These are phyloP conservation scores for Ophiostoma sp. DNA, from an alignment of 2,329 filamentous ascomycete species.

Conservation along the genomic window DNA sequence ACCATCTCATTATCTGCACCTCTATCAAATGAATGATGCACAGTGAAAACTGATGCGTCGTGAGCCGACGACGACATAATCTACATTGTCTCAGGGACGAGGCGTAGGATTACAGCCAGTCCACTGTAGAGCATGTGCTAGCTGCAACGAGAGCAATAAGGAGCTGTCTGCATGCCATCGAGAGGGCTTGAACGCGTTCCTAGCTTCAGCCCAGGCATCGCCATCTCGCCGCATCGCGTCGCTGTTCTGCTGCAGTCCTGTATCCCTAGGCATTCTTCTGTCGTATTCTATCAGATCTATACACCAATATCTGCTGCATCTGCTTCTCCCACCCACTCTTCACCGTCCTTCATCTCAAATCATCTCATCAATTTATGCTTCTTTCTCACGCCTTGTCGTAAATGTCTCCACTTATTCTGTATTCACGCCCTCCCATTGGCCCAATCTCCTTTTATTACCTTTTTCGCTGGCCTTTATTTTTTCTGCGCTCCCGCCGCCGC, in stretches of 20 bases:
- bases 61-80: neutral
- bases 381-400: constrained; percentile 10
- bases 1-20: too few species aligned
- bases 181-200: constrained; percentile 1
- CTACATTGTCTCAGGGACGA: neutral
- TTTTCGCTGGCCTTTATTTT: neutral
- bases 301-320: neutral
- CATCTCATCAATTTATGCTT: neutral
- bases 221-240: neutral
- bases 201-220: neutral
- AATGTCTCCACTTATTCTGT: constrained; percentile 8
- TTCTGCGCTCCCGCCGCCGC: constrained; percentile 7
- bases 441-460: constrained; percentile 12
- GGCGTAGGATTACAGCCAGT: neutral
- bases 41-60: neutral
- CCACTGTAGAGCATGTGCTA: neutral
- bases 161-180: neutral
- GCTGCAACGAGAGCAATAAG: neutral
- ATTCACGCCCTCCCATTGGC: constrained; percentile 16
- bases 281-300: neutral
- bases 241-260: neutral
- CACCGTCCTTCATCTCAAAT: neutral
- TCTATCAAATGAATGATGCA: neutral
- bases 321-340: neutral
- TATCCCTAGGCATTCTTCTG: neutral